Evolutionary conservation across 192 early-diverging fungal species (phyloP).

Genomic region (Gonapodya prolifera): DNA sequence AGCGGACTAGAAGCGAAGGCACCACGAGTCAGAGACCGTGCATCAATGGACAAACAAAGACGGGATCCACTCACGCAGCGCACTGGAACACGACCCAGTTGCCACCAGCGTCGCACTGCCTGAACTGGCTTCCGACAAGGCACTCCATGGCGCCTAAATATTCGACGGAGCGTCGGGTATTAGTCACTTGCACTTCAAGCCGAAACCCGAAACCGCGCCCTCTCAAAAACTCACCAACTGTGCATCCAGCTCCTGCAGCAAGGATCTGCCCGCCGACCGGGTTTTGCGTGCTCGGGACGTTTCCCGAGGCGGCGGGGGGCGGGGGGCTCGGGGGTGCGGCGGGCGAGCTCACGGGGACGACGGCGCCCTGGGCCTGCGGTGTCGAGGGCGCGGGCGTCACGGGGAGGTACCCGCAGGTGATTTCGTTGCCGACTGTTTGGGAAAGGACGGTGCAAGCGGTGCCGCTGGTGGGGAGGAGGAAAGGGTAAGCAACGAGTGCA

Average conservation of each 20-base stretch:
- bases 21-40: neutral
- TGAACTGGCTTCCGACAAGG: neutral
- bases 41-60: neutral
- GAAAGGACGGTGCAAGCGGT: neutral
- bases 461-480: neutral
- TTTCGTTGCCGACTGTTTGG: neutral
- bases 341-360: neutral
- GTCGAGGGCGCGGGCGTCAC: neutral
- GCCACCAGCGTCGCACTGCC: neutral
- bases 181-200: too few relatives aligned
- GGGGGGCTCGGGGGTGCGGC: neutral
- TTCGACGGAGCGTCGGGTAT: too few relatives aligned
- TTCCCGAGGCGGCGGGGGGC: neutral
- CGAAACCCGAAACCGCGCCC: too few relatives aligned
- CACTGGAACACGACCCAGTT: neutral
- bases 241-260: neutral
- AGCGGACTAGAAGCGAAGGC: neutral
- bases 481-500: neutral
- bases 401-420: neutral
- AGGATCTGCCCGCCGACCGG: too few relatives aligned
- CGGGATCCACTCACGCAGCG: neutral
- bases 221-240: too few relatives aligned
- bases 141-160: neutral
- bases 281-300: too few relatives aligned
- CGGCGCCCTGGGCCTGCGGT: neutral